phyloP scores from a whole-genome alignment of 2,329 filamentous ascomycete genomes.

The Phialocephala sp. region DNA sequence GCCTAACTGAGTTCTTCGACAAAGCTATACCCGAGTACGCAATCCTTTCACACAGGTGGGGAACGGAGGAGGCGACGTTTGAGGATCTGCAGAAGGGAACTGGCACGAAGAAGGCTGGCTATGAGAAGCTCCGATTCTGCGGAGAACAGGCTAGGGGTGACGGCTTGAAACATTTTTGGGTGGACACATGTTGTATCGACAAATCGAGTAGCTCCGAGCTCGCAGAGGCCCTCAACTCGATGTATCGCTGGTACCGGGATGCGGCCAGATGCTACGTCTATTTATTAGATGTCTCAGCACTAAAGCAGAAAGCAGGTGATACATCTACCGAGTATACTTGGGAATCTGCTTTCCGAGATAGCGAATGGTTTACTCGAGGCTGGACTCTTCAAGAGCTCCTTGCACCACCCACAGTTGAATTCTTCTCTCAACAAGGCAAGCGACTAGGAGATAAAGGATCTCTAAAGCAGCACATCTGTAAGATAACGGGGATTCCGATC shows the following conservation, averaged over 20 bases:
- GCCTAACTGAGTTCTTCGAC: background rate
- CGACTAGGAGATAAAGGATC: background rate
- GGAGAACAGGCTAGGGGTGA: no score
- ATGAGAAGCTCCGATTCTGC: no score
- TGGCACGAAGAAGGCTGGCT: no score
- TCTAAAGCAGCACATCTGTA: background rate
- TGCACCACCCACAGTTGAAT: background rate
- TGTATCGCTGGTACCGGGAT: background rate
- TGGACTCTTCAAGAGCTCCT: background rate
- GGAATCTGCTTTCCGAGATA: background rate
- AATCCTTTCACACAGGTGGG: background rate
- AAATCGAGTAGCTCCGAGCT: no score
- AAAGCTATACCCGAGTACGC: background rate
- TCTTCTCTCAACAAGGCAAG: background rate
- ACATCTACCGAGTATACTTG: background rate
- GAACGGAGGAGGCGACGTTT: background rate
- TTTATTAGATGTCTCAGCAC: background rate
- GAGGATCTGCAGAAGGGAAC: no score
- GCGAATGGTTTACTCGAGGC: no score
- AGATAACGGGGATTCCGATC: background rate
- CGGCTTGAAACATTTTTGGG: no score
- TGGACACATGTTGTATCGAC: no score
- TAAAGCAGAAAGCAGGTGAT: background rate
- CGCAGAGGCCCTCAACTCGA: no score
- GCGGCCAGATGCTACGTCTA: background rate